These are phyloP conservation scores for Scheffersomyces lignicola DNA, from an alignment of 1,139 yeast species.

Conservation along the genomic window DNA sequence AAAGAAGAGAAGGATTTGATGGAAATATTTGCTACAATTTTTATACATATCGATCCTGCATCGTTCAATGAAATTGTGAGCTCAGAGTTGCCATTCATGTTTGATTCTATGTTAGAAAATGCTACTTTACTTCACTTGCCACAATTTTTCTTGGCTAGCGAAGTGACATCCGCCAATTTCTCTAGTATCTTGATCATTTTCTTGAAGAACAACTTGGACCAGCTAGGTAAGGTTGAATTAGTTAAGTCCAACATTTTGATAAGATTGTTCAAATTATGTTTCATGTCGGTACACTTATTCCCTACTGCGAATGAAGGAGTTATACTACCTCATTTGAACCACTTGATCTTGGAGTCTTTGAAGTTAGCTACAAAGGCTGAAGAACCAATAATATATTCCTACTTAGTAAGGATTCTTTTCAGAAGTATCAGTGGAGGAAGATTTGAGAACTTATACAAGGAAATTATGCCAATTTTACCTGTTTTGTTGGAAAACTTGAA, in stretches of 20 bases:
- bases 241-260: slow-evolving; percentile 80
- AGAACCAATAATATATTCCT: slow-evolving; percentile 89
- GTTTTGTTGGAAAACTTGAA: slow-evolving; percentile 83
- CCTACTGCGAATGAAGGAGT: slow-evolving; percentile 88
- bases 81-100: slow-evolving; percentile 74
- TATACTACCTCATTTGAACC: slow-evolving; percentile 81
- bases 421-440: slow-evolving; percentile 96
- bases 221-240: slow-evolving; percentile 78
- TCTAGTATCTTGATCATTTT: slow-evolving; percentile 84
- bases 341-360: slow-evolving; percentile 77
- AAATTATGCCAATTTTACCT: slow-evolving; percentile 87
- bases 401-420: slow-evolving; percentile 83
- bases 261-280: slow-evolving; percentile 83
- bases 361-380: slow-evolving; percentile 83
- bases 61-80: slow-evolving; percentile 92
- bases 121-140: slow-evolving; percentile 89
- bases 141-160: slow-evolving; percentile 91
- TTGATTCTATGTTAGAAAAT: slow-evolving; percentile 77
- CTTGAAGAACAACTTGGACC: slow-evolving; percentile 69
- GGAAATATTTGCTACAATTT: slow-evolving; percentile 94
- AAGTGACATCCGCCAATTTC: slow-evolving; percentile 88
- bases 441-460: slow-evolving; percentile 87
- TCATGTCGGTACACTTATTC: slow-evolving; percentile 92
- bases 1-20: slow-evolving; percentile 93
- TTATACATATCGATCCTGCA: slow-evolving; percentile 92